These are phyloP conservation scores for Porogramme epimiltina DNA, from an alignment of 1,284 basidiomycete genomes.

Conservation along the genomic window DNA sequence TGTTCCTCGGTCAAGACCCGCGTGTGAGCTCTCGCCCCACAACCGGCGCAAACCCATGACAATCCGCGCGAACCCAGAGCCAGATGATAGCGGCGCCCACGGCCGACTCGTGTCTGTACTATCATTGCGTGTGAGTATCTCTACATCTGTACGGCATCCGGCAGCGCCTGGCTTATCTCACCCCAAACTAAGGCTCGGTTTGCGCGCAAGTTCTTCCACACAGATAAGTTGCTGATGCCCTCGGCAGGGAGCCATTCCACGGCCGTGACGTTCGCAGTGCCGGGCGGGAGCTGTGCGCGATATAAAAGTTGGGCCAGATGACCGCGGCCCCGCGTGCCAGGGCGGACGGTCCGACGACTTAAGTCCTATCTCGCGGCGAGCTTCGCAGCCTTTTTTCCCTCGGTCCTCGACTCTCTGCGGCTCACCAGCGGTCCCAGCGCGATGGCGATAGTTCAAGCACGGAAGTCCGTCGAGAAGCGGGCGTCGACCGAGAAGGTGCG, in stretches of 20 bases:
- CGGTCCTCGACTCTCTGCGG: background rate
- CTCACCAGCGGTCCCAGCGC: background rate
- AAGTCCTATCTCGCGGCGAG: conserved; percentile 4
- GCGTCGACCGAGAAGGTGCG: conserved; percentile 14
- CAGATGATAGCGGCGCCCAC: too few species aligned
- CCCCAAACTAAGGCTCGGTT: background rate
- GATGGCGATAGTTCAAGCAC: conserved; percentile 14
- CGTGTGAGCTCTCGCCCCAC: background rate
- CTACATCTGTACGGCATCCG: conserved; percentile 10
- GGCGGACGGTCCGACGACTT: background rate
- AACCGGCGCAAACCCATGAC: background rate
- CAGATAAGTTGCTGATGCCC: conserved; percentile 7
- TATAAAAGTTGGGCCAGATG: conserved; percentile 8
- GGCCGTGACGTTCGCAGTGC: too few species aligned
- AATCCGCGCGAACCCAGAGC: background rate
- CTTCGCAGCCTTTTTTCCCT: background rate
- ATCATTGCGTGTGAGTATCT: conserved; percentile 19
- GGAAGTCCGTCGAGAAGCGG: conserved; percentile 11
- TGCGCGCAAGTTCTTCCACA: conserved; percentile 3
- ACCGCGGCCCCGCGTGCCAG: conserved; percentile 8
- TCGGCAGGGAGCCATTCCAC: background rate
- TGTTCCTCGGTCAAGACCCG: background rate
- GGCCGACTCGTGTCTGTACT: background rate
- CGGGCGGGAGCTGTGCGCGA: too few species aligned
- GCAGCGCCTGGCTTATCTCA: conserved; percentile 17